These are phyloP conservation scores for Clonostachys solani DNA, from an alignment of 2,329 filamentous ascomycete species.

Conservation along the genomic window DNA sequence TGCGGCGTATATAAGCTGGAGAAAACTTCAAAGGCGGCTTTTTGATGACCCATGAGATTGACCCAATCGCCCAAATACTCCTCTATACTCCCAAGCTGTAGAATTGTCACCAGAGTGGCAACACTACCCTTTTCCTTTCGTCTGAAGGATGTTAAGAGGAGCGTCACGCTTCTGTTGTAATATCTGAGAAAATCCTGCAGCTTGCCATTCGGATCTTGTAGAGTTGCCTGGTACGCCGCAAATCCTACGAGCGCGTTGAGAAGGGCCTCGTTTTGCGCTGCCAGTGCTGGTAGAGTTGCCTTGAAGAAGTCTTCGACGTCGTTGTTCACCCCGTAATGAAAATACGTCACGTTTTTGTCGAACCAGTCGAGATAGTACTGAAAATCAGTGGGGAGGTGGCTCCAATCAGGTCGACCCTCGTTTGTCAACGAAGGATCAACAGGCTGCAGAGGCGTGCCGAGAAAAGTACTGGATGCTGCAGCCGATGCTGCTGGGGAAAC, in stretches of 20 bases:
- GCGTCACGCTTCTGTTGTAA: conserved; percentile 81
- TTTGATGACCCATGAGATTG: conserved; percentile 88
- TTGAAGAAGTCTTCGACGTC: conserved; percentile 72
- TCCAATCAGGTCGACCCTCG: conserved; percentile 39
- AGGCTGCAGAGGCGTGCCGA: conserved; percentile 19
- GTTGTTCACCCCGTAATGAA: conserved; percentile 76
- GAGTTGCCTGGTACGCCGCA: conserved; percentile 77
- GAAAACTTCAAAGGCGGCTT: conserved; percentile 79
- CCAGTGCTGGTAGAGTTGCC: conserved; percentile 64
- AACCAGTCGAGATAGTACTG: conserved; percentile 78
- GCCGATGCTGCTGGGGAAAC: conserved; percentile 45
- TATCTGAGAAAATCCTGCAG: conserved; percentile 82
- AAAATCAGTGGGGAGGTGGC: conserved; percentile 62
- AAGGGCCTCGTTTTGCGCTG: conserved; percentile 71
- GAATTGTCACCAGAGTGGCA: conserved; percentile 76
- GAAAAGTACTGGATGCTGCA: conserved; percentile 20
- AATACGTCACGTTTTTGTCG: conserved; percentile 69
- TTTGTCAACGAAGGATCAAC: conserved; percentile 14
- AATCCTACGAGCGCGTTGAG: conserved; percentile 87
- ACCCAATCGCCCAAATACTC: conserved; percentile 96
- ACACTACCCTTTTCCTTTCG: conserved; percentile 67
- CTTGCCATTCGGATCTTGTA: conserved; percentile 66
- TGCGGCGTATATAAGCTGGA: conserved; percentile 74
- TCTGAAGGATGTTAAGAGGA: conserved; percentile 68
- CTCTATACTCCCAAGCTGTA: conserved; percentile 94